Evolutionary conservation across 148 eudicot species (phyloP).

Genomic region (Arbutus unedo): DNA sequence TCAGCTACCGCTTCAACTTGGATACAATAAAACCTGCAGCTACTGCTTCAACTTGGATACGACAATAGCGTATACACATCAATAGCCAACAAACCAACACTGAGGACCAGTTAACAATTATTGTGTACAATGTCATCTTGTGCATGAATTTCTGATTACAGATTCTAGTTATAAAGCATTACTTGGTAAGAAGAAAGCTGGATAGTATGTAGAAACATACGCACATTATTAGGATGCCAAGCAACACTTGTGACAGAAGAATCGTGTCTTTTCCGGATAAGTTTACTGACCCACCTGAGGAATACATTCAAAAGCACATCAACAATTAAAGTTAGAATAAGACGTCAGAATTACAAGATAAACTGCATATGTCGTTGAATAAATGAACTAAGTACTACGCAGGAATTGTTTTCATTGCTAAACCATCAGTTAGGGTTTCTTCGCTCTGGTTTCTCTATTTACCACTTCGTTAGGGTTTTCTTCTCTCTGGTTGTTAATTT

Average conservation of each 20-base stretch:
- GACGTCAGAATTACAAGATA: neutral
- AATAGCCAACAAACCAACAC: neutral
- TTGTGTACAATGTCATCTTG: neutral
- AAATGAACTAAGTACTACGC: neutral
- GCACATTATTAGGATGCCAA: constrained; percentile 97
- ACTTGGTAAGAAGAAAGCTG: neutral
- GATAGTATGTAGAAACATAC: constrained; percentile 16
- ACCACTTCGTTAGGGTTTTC: neutral
- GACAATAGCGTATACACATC: too few relatives aligned
- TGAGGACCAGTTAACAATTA: neutral
- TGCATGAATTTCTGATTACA: neutral
- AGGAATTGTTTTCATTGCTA: neutral
- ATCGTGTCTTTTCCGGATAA: constrained; percentile 88
- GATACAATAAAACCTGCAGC: too few relatives aligned
- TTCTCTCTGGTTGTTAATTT: neutral
- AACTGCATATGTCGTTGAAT: neutral
- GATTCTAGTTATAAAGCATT: neutral
- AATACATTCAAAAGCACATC: constrained; percentile 14
- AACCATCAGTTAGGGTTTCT: neutral
- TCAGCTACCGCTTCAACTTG: neutral
- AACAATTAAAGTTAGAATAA: neutral
- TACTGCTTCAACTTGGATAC: neutral
- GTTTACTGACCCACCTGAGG: constrained; percentile 99
- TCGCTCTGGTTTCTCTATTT: neutral
- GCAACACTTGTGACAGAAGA: constrained; percentile 97